Percentiles rank a stretch among this genome's conserved stretches.
Evolutionary conservation across 2,329 filamentous ascomycete genomes (phyloP).

Genomic region (Dendrostoma leiphaemia): DNA sequence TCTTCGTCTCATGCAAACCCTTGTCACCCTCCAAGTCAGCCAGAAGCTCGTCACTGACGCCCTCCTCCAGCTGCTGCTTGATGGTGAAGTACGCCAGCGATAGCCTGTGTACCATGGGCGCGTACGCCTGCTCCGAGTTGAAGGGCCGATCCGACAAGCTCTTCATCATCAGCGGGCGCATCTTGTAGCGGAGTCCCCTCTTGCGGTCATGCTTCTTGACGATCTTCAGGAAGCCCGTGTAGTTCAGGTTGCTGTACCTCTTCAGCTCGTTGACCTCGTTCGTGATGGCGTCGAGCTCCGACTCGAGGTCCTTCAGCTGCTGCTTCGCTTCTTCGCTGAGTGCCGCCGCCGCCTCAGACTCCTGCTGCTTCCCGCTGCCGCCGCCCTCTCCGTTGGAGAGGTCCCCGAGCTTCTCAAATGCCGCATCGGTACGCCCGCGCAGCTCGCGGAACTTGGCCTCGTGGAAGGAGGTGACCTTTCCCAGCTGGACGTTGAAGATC

Average conservation of each 20-base stretch:
- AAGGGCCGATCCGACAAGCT: conserved; percentile 85
- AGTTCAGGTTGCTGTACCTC: conserved; percentile 94
- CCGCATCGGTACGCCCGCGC: conserved; percentile 51
- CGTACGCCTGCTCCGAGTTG: conserved; percentile 88
- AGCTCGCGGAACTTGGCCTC: conserved; percentile 66
- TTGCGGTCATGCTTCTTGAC: conserved; percentile 99
- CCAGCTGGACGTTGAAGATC: conserved; percentile 88
- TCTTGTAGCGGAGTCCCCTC: conserved; percentile 79
- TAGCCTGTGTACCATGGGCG: conserved; percentile 82
- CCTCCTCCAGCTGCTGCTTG: conserved; percentile 73
- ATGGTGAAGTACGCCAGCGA: conserved; percentile 96
- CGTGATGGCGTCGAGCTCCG: conserved; percentile 82
- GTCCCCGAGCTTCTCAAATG: conserved; percentile 73
- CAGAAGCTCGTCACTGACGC: conserved; percentile 26
- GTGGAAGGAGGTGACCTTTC: conserved; percentile 92
- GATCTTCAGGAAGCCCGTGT: conserved; percentile 96
- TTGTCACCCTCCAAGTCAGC: conserved; percentile 16
- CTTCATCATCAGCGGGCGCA: conserved; percentile 88
- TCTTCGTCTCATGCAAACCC: conserved; percentile 45
- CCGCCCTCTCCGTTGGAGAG: conserved; percentile 51
- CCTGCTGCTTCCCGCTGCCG: conserved; percentile 27
- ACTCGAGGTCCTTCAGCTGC: conserved; percentile 67
- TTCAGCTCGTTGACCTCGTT: conserved; percentile 91
- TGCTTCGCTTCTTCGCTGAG: conserved; percentile 47
- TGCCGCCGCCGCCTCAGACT: conserved; percentile 31